Evolutionary conservation across 2,329 filamentous ascomycete species (phyloP), one percentile per base, ranked within the genome.

Genomic region (Fusarium sterilihyphosum): DNA sequence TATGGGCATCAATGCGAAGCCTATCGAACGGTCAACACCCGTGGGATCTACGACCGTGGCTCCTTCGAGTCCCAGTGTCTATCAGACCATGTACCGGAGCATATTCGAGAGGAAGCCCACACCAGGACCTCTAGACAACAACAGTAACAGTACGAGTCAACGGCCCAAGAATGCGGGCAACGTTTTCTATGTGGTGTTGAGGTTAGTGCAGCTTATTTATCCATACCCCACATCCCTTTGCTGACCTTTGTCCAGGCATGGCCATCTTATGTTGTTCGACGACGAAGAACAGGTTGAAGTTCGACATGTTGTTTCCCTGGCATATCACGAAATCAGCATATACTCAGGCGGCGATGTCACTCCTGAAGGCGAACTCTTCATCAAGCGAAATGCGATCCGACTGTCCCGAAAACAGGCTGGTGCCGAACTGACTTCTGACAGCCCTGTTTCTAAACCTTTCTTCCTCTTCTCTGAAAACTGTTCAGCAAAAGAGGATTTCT

Each of bases 401-500:
- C 86, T 98, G 38, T 89, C 90, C n/a, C 89, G 94, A 76, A 92
- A 89, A 78, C 81, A 84, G 40, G 86, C 88, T 38, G 85, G 85
- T 33, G 84, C 85, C 33, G 90, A 92, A 22, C 77, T 87, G 35
- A 84, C 87, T 6, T 87, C 89, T 8, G 90, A 92, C 72, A 85
- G 82, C 43, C 86, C 86, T 40, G 80, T 88, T 6, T 92, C 94
- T 12, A 95, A 94, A 76, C 95, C 96, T 0, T 98, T 98, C 84
- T 98, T 92, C 80, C 86, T 99, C 9, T 99, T 98, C 82, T 97
- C 94, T 0, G 95, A 98, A 75, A 98, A 97, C 79, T 94, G 94
- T 81, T 98, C 95, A 0, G 94, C 96, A 53, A 99, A 99, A 82
- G 96, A 99, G 82, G 96, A 99, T 81, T 98, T 99, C 83, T 99